These are phyloP conservation scores for Trichoderma brevicompactum DNA, from an alignment of 2,329 filamentous ascomycete species.

Conservation along the genomic window DNA sequence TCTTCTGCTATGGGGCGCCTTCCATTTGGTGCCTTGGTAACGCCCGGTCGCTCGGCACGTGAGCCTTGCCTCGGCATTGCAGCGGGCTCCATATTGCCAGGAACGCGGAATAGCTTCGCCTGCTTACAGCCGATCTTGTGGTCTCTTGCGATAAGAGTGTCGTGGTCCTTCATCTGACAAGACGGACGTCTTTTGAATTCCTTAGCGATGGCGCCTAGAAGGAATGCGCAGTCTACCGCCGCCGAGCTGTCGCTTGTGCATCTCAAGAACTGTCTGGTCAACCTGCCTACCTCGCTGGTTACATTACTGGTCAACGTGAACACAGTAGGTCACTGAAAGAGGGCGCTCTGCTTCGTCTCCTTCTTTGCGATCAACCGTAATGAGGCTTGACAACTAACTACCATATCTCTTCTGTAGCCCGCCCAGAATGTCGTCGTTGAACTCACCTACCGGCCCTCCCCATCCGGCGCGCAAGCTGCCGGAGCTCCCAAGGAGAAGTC, in stretches of 20 bases:
- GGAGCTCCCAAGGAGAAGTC: conserved; percentile 63
- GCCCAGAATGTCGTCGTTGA: conserved; percentile 97
- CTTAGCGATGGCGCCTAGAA: conserved; percentile 52
- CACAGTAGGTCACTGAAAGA: conserved; percentile 63
- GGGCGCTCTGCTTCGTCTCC: neutral
- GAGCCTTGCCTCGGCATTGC: conserved; percentile 43
- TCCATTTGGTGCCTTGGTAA: neutral
- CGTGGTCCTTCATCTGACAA: conserved; percentile 7
- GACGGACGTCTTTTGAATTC: conserved; percentile 15
- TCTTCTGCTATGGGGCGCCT: too few relatives aligned
- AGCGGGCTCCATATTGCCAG: conserved; percentile 27
- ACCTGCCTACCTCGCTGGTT: conserved; percentile 83
- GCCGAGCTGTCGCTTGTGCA: conserved; percentile 86
- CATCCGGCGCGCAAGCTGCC: conserved; percentile 52
- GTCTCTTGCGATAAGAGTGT: conserved; percentile 1
- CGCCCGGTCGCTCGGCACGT: conserved; percentile 37
- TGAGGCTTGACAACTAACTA: neutral
- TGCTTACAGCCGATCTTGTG: conserved; percentile 10
- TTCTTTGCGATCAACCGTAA: neutral
- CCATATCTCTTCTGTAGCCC: conserved; percentile 56
- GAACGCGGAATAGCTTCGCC: conserved; percentile 27
- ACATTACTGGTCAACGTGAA: conserved; percentile 86
- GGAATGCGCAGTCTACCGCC: conserved; percentile 65
- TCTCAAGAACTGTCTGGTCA: conserved; percentile 93
- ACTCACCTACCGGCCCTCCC: conserved; percentile 68